Conservation (phyloP, 2,329 filamentous ascomycete species). For the Aspergillus fumigatiaffinis region DNA sequence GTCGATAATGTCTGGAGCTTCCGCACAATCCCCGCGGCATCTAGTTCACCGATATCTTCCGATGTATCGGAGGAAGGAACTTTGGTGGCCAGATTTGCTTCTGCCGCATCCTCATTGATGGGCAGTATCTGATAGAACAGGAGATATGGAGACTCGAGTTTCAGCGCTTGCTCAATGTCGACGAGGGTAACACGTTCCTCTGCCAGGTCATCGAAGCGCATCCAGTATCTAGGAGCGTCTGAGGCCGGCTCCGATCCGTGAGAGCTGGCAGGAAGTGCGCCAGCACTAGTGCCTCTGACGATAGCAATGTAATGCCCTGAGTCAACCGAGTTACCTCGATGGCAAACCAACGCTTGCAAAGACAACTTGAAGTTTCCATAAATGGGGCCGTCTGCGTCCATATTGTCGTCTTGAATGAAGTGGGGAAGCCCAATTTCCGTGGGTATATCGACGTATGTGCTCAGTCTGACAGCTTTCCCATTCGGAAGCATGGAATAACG, state of each 20-base stretch:
- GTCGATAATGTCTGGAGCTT: slow-evolving; percentile 16
- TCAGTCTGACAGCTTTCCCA: slow-evolving; percentile 66
- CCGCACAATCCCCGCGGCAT: slow-evolving; percentile 15
- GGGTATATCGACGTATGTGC: slow-evolving; percentile 88
- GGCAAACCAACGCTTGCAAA: slow-evolving; percentile 87
- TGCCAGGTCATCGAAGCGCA: slow-evolving; percentile 86
- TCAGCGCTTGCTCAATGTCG: slow-evolving; percentile 72
- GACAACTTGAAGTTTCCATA: slow-evolving; percentile 91
- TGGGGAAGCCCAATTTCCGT: slow-evolving; percentile 77
- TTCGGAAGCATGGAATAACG: slow-evolving; percentile 73
- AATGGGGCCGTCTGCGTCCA: slow-evolving; percentile 62
- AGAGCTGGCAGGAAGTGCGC: slow-evolving; percentile 23
- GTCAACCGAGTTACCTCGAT: slow-evolving; percentile 78
- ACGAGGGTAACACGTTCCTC: slow-evolving; percentile 69
- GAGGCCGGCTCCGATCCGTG: slow-evolving; percentile 35
- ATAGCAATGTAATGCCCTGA: slow-evolving; percentile 91
- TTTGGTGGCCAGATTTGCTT: slow-evolving; percentile 33
- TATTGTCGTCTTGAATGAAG: slow-evolving; percentile 78
- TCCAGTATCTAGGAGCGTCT: slow-evolving; percentile 74
- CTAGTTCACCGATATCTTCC: slow-evolving; percentile 20
- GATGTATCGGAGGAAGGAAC: slow-evolving; percentile 26
- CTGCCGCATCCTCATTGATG: slow-evolving; percentile 62
- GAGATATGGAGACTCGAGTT: slow-evolving; percentile 87
- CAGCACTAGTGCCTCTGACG: slow-evolving; percentile 64
- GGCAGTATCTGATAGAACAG: slow-evolving; percentile 94